Evolutionary conservation across 352 stramenopile species (phyloP), one percentile per base, ranked within the genome.

Genomic region (Aphanomyces invadans): DNA sequence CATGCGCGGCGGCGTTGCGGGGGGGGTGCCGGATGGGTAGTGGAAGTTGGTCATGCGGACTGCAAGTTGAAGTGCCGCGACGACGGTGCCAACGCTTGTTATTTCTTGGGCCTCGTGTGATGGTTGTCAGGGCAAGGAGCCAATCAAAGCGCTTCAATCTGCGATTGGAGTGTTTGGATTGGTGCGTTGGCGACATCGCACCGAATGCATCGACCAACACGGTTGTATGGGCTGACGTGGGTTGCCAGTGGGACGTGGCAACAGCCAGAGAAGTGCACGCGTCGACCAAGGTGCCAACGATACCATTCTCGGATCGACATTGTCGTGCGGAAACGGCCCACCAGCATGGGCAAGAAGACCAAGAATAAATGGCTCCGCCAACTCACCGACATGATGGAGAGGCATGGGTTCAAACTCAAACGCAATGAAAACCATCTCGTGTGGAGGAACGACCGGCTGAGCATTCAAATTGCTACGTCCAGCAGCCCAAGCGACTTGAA

Each of bases 401-500:
- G 33, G 25, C 21, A 67, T 29, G 60, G 60, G 4, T 67, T 67
- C 49, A 67, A 67, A 32, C 60, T 67, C 45, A 67, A 67, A 42
- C 23, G 60, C 21, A 67, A 57, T 26, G 60, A 67, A 26, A 67
- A 67, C 39, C 60, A 67, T n/a, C 60, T 67, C 36, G 60, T 67
- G 25, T 67, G 60, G 60, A 39, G 60, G 25, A 54, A 67, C 49
- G 60, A 67, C 31, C n/a, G 46, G 3, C 52, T 67, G 12, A 25
- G 39, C 28, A 57, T 67, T 26, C 60, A 67, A 28, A 57, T 67
- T n/a, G 60, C 60, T 17, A 67, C 60, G 45, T 67, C 60, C 10
- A 57, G 60, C 60, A 67, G 60, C 32, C 60, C 60, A 3, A 67
- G 60, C 33, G 60, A 67, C 49, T 57, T 67, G 39, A 67, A 67